Conservation (phyloP, 78 protist species). For the Cavenderia fasciculata region DNA sequence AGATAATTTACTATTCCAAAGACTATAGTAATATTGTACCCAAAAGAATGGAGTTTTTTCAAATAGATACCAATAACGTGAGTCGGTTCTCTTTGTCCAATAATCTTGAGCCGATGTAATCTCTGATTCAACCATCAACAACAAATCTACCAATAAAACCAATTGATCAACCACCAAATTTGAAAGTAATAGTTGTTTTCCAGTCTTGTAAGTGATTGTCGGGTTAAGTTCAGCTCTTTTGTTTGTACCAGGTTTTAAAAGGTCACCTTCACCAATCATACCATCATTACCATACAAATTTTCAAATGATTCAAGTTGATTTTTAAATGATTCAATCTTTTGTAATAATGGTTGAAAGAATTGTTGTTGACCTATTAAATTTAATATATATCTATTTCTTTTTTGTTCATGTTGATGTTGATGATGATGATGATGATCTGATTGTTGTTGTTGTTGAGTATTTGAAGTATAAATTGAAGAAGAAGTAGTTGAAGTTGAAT, state of each 20-base stretch:
- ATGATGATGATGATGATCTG: neutral
- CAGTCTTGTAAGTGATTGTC: slow-evolving; percentile 19
- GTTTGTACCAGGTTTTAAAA: neutral
- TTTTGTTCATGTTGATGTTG: neutral
- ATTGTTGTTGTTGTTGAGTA: neutral
- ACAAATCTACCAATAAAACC: slow-evolving; percentile 7
- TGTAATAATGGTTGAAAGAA: too few relatives aligned
- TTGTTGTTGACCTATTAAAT: neutral
- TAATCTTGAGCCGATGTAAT: neutral
- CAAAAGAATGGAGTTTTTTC: slow-evolving; percentile 67
- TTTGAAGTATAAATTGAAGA: neutral
- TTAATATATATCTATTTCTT: neutral
- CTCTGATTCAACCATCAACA: neutral
- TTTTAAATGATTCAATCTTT: too few relatives aligned
- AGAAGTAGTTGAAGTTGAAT: neutral
- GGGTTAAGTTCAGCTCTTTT: slow-evolving; percentile 7
- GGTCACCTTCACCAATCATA: neutral
- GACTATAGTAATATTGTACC: slow-evolving; percentile 25
- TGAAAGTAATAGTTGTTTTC: slow-evolving; percentile 25
- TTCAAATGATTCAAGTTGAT: too few relatives aligned
- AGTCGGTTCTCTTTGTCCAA: slow-evolving; percentile 5
- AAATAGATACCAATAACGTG: neutral
- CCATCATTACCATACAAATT: neutral
- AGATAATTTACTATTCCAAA: neutral
- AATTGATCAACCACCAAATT: slow-evolving; percentile 48